Evolutionary conservation across 331 rosid genomes (phyloP).

Genomic region (Dryas integrifolia): DNA sequence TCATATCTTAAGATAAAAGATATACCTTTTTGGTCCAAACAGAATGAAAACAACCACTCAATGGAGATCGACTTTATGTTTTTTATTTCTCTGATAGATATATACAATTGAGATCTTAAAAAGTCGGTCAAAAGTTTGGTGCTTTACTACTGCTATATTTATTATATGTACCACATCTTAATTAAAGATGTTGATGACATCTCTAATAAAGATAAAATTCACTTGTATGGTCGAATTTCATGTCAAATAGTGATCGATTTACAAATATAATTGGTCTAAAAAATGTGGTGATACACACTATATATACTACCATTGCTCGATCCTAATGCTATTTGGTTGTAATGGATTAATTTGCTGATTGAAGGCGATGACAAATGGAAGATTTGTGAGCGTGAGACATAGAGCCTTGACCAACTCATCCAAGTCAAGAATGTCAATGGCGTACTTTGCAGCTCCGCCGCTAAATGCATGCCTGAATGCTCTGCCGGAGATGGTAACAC

Average conservation of each 20-base stretch:
- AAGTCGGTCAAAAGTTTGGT: too few species aligned
- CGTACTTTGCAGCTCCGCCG: conserved; percentile 76
- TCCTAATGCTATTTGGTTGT: too few species aligned
- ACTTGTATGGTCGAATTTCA: too few species aligned
- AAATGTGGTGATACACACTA: too few species aligned
- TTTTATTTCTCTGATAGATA: not conserved
- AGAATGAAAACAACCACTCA: not conserved
- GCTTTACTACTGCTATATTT: not conserved
- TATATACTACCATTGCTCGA: too few species aligned
- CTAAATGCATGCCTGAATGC: conserved; percentile 47
- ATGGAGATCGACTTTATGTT: not conserved
- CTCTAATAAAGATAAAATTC: too few species aligned
- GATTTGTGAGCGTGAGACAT: conserved; percentile 76
- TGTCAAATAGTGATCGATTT: too few species aligned
- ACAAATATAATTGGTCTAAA: too few species aligned
- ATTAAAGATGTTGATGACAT: too few species aligned
- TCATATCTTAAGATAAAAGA: not conserved
- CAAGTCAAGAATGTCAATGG: conserved; percentile 68
- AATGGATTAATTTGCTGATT: not conserved
- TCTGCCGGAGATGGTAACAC: conserved; percentile 52
- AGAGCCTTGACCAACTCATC: conserved; percentile 58
- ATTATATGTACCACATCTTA: too few species aligned
- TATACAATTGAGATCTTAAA: not conserved
- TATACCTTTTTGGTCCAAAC: not conserved
- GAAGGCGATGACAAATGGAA: conserved; percentile 86